Evolutionary conservation across 345 rosid species (phyloP).

Genomic region (Eucalyptus grandis): DNA sequence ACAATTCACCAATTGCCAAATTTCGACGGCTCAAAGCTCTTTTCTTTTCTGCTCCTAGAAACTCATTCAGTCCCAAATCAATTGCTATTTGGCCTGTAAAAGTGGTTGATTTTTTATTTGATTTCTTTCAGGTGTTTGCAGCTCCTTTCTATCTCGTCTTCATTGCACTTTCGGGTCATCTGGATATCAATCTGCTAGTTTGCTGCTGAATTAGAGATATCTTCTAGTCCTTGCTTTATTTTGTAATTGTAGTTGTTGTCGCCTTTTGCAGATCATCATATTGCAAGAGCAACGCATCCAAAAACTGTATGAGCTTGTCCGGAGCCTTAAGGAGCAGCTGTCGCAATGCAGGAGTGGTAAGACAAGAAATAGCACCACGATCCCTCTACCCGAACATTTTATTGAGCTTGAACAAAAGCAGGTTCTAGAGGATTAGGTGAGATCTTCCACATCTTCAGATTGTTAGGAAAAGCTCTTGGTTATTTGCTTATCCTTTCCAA

Average conservation of each 20-base stretch:
- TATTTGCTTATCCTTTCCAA: neutral
- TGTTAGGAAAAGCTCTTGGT: neutral
- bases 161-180: neutral
- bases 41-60: neutral
- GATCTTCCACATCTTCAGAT: neutral
- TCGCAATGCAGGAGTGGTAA: constrained; percentile 38
- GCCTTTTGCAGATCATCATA: constrained; percentile 57
- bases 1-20: neutral
- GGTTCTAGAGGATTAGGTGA: constrained; percentile 41
- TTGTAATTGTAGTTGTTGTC: neutral
- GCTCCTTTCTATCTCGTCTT: neutral
- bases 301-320: constrained; percentile 61
- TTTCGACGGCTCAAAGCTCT: neutral
- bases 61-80: neutral
- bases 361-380: constrained; percentile 21
- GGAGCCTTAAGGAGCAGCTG: constrained; percentile 48
- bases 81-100: neutral
- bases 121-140: neutral
- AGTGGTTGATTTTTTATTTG: neutral
- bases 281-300: constrained; percentile 78
- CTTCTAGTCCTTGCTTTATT: neutral
- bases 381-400: constrained; percentile 21
- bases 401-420: constrained; percentile 49
- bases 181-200: neutral
- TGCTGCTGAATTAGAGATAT: neutral